Evolutionary conservation across 768 basidiomycete species (phyloP), one percentile per base, ranked within the genome.

Genomic region (Kwoniella botswanensis): DNA sequence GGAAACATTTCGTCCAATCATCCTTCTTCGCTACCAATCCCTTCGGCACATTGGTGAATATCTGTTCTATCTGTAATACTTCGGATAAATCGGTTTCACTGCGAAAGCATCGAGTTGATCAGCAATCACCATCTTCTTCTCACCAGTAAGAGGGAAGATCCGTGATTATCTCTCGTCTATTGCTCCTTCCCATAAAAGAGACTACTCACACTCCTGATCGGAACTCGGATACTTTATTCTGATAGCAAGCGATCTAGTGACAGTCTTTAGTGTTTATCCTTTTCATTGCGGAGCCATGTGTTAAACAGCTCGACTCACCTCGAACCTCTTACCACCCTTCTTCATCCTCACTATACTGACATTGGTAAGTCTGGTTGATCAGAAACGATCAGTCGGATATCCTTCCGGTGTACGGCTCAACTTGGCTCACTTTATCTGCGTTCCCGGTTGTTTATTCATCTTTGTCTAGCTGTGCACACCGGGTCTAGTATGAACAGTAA

Each of bases 211-310:
- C 92, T 71, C 94, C 94, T 68, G 88, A 93, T 69, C 97, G 86
- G 89, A 91, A 99, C 83, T 97, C 95, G 76, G 95, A 93, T 29
- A 99, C 97, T 85, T 98, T 98, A 85, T 99, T 99, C 87, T 98
- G 96, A 86, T 98, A 99, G 84, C 94, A 97, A 46, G 97, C 96
- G 78, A 99, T 92, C 96, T 91, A 73, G 11, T 13, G 22, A 11
- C 15, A 55, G 17, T 18, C 29, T 17, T 10, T 55, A 11, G 21
- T 55, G 54, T 26, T 26, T 26, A 4, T 26, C 26, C 26, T 26
- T 26, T 26, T 26, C 2, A 26, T 26, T 26, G 26, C 26, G 26
- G 24, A 26, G 26, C 26, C 26, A 26, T 26, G 26, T 26, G 26
- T 26, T 3, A 2, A 26, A 26, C 26, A 26, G 26, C 26, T 26